Evolutionary conservation across 768 basidiomycete genomes (phyloP).

Genomic region (Roridomyces roridus): DNA sequence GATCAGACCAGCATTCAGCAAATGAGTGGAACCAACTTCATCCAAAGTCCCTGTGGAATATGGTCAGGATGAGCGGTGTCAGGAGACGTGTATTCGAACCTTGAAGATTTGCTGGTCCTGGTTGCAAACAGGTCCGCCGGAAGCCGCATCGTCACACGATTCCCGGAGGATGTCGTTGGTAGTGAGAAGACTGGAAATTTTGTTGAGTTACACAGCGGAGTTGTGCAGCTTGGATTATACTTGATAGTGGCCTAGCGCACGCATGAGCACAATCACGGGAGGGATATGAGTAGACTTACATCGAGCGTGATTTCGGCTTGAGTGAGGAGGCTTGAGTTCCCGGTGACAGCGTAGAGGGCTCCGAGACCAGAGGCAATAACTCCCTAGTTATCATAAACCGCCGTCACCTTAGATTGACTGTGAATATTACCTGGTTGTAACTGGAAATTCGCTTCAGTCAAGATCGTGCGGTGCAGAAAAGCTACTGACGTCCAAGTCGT

Average conservation of each 20-base stretch:
- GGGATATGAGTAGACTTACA: not conserved
- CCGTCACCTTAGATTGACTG: too few relatives aligned
- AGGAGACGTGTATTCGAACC: conserved; percentile 26
- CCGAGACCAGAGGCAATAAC: conserved; percentile 62
- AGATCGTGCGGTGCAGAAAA: not conserved
- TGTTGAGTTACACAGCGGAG: too few relatives aligned
- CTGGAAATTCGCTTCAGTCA: not conserved
- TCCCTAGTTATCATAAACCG: conserved; percentile 37
- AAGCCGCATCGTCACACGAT: conserved; percentile 54
- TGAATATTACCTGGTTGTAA: too few relatives aligned
- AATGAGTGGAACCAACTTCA: conserved; percentile 33
- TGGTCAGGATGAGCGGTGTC: not conserved
- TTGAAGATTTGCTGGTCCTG: conserved; percentile 58
- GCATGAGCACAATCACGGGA: too few relatives aligned
- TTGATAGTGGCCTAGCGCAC: conserved; percentile 43
- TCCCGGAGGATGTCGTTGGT: conserved; percentile 51
- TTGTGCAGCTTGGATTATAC: too few relatives aligned
- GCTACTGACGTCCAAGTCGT: conserved; percentile 53
- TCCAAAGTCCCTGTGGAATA: conserved; percentile 51
- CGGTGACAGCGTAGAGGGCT: conserved; percentile 48
- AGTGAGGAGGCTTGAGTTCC: conserved; percentile 44
- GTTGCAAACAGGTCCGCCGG: conserved; percentile 48
- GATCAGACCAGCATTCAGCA: not conserved
- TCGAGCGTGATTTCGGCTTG: conserved; percentile 60
- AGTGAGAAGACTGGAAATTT: too few relatives aligned